phyloP scores from a whole-genome alignment of 805 yeast species.

The Saturnispora kantuleensis region DNA sequence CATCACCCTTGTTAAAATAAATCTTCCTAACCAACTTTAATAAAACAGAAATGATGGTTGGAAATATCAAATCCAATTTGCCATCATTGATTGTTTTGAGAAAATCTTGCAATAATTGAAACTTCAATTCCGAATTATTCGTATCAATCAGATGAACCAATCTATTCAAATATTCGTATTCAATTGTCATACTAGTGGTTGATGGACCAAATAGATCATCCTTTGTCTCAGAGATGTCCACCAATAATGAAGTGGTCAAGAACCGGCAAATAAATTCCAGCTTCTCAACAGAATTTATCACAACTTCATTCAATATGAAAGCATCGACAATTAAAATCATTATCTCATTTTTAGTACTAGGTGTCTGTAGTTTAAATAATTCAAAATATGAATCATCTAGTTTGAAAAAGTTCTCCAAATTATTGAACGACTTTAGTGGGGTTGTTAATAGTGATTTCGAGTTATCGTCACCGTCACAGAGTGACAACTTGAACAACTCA shows the following conservation, averaged over 20 bases:
- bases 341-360: conserved; percentile 43
- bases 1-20: conserved; percentile 20
- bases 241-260: conserved; percentile 40
- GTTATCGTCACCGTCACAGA: conserved; percentile 25
- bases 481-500: conserved; percentile 47
- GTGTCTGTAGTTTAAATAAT: conserved; percentile 45
- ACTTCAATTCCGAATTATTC: conserved; percentile 34
- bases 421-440: conserved; percentile 37
- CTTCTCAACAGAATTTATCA: conserved; percentile 35
- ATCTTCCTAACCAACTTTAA: conserved; percentile 44
- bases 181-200: conserved; percentile 29
- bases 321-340: conserved; percentile 54
- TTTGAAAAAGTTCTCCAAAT: conserved; percentile 26
- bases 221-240: conserved; percentile 16
- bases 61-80: conserved; percentile 47
- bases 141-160: conserved; percentile 54
- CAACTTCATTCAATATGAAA: conserved; percentile 33
- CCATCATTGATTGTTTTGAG: conserved; percentile 44
- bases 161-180: conserved; percentile 59
- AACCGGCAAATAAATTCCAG: conserved; percentile 53
- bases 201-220: conserved; percentile 21
- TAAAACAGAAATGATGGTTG: conserved; percentile 58
- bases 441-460: conserved; percentile 32
- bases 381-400: conserved; percentile 38
- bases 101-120: conserved; percentile 36